Conservation (phyloP, 1,139 yeast genomes). For the Yamadazyma kanchanaburiensis region DNA sequence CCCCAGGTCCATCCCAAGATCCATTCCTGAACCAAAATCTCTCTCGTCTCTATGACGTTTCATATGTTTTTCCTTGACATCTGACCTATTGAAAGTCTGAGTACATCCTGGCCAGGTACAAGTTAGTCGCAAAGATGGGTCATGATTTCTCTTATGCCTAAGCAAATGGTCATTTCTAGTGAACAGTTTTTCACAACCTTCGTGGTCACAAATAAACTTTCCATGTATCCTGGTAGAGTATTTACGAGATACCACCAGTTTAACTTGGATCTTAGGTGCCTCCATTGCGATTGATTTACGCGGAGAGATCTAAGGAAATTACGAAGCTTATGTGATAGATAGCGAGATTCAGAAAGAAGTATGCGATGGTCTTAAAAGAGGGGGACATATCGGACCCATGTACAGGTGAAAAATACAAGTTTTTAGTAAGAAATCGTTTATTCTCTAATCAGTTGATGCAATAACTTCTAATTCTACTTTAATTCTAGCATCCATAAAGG, state of each 20-base stretch:
- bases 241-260: no score
- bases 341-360: no score
- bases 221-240: constrained; percentile 9
- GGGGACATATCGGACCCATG: no score
- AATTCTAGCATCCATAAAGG: constrained; percentile 33
- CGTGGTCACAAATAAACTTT: constrained; percentile 13
- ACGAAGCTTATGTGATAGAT: no score
- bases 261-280: no score
- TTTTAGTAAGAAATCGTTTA: no score
- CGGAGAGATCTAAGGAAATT: background rate
- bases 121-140: constrained; percentile 26
- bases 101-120: constrained; percentile 28
- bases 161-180: constrained; percentile 36
- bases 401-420: no score
- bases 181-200: constrained; percentile 29
- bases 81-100: constrained; percentile 32
- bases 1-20: no score
- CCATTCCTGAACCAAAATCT: no score
- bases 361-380: no score
- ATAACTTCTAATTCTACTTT: constrained; percentile 35
- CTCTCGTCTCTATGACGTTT: constrained; percentile 20
- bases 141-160: constrained; percentile 38
- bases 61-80: constrained; percentile 33
- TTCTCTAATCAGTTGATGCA: constrained; percentile 23
- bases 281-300: constrained; percentile 1